These are phyloP conservation scores for Phytophthora agathidicida DNA, from an alignment of 352 stramenopile genomes.

Conservation along the genomic window DNA sequence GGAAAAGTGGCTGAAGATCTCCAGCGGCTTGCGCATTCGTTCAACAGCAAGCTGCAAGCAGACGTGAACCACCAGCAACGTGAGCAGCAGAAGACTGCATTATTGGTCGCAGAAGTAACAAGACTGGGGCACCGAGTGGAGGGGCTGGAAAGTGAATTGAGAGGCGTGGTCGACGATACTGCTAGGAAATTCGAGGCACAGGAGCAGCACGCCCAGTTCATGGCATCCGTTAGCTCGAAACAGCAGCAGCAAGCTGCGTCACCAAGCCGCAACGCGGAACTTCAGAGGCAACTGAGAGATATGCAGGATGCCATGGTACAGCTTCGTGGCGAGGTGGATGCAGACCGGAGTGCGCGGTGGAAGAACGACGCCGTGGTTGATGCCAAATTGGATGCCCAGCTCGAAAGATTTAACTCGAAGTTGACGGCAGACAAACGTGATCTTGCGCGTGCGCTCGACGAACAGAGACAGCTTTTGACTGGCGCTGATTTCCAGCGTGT, in stretches of 20 bases:
- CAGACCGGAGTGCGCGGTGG: constrained; percentile 63
- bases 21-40: constrained; percentile 52
- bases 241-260: constrained; percentile 42
- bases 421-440: constrained; percentile 62
- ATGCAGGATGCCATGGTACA: constrained; percentile 49
- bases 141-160: constrained; percentile 38
- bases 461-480: constrained; percentile 50
- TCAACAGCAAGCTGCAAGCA: constrained; percentile 65
- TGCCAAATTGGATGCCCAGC: constrained; percentile 41
- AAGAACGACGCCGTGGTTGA: constrained; percentile 52
- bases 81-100: constrained; percentile 70
- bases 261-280: constrained; percentile 21
- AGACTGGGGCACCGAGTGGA: constrained; percentile 58
- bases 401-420: constrained; percentile 52
- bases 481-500: constrained; percentile 58
- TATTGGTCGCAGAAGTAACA: constrained; percentile 72
- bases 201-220: constrained; percentile 45
- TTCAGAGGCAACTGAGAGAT: constrained; percentile 36
- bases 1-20: constrained; percentile 53
- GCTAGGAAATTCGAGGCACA: constrained; percentile 48
- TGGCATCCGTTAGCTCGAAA: constrained; percentile 30
- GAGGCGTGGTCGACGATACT: constrained; percentile 38
- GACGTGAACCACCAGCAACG: constrained; percentile 58
- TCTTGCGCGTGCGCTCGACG: constrained; percentile 51
- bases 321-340: constrained; percentile 58